Percentiles rank a stretch among this genome's conserved stretches.
Conservation (phyloP, 2,329 filamentous ascomycete species). For the Neobulgaria alba region DNA sequence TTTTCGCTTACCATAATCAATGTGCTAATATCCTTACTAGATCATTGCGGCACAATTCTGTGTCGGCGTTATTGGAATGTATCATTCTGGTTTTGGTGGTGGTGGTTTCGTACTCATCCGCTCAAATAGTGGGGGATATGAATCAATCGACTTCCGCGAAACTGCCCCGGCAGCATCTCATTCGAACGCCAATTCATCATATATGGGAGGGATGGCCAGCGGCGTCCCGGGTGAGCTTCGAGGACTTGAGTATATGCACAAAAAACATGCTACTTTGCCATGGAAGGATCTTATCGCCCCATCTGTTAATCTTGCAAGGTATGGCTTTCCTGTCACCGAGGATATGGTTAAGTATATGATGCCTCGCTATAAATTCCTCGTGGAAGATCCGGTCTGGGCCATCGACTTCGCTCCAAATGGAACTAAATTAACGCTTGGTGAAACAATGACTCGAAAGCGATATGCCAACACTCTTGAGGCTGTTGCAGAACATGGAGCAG, state of each 20-base stretch:
- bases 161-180: constrained; percentile 52
- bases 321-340: constrained; percentile 49
- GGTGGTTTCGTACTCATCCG: constrained; percentile 60
- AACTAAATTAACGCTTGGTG: constrained; percentile 57
- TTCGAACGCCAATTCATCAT: constrained; percentile 40
- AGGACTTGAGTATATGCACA: constrained; percentile 31
- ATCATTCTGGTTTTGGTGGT: constrained; percentile 54
- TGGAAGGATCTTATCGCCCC: constrained; percentile 50
- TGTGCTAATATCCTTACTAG: too few species aligned
- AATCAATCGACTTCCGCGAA: constrained; percentile 62
- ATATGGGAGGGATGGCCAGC: constrained; percentile 48
- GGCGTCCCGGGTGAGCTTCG: constrained; percentile 43
- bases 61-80: constrained; percentile 44
- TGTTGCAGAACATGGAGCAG: constrained; percentile 62
- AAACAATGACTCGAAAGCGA: constrained; percentile 68
- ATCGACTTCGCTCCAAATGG: constrained; percentile 80
- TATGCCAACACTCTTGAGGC: constrained; percentile 70
- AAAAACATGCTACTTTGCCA: constrained; percentile 41
- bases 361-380: constrained; percentile 46
- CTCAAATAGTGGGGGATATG: constrained; percentile 49
- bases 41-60: constrained; percentile 45
- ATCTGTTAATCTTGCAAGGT: constrained; percentile 49
- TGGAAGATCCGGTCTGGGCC: constrained; percentile 32
- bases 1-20: too few species aligned
- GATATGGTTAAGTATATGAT: constrained; percentile 56